Evolutionary conservation across 2,329 filamentous ascomycete genomes (phyloP).

Genomic region (Botrytis squamosa): DNA sequence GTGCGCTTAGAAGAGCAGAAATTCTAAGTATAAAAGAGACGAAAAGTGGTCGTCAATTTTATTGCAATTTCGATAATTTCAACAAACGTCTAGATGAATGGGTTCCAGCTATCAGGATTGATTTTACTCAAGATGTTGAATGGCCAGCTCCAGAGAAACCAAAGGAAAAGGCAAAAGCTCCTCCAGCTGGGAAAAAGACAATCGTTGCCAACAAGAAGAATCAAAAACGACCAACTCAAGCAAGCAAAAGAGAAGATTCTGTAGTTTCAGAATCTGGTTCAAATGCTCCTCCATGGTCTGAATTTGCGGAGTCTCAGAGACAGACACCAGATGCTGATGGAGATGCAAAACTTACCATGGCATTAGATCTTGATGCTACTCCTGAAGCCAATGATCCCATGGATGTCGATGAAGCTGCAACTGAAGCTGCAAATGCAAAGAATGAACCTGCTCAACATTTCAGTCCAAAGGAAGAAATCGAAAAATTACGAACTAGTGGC

Average conservation of each 20-base stretch:
- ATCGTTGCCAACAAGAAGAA: conserved; percentile 41
- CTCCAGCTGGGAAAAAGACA: conserved; percentile 46
- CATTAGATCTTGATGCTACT: conserved; percentile 36
- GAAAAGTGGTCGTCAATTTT: conserved; percentile 67
- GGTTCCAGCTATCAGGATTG: conserved; percentile 79
- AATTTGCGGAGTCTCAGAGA: conserved; percentile 36
- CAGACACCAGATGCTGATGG: conserved; percentile 34
- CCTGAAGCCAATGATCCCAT: conserved; percentile 44
- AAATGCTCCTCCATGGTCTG: conserved; percentile 37
- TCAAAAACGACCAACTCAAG: conserved; percentile 41
- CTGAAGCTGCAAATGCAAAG: conserved; percentile 34
- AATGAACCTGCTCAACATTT: conserved; percentile 48
- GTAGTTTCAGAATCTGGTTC: conserved; percentile 36
- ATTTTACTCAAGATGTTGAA: conserved; percentile 87
- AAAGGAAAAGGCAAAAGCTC: conserved; percentile 74
- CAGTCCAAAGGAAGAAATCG: conserved; percentile 87
- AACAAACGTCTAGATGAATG: conserved; percentile 61
- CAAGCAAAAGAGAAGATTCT: conserved; percentile 37
- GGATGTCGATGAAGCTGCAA: conserved; percentile 54
- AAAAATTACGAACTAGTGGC: conserved; percentile 88
- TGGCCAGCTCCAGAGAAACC: conserved; percentile 83
- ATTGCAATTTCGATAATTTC: conserved; percentile 39
- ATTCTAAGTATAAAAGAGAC: conserved; percentile 92
- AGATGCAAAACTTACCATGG: conserved; percentile 32
- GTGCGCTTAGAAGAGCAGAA: conserved; percentile 85